phyloP scores from a whole-genome alignment of 768 basidiomycete genomes.

The Lentinula lateritia region DNA sequence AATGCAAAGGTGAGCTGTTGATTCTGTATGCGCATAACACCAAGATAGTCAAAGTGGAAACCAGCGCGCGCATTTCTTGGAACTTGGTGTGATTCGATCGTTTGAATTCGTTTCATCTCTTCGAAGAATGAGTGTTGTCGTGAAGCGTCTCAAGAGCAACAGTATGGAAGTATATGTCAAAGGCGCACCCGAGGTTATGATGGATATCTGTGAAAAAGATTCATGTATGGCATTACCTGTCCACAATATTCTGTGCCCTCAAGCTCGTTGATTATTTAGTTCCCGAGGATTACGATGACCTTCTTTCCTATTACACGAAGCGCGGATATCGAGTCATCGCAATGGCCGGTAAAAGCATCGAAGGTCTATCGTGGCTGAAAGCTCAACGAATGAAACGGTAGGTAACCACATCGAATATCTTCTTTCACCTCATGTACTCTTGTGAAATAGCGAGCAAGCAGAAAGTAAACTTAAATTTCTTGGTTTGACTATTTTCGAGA shows the following conservation, averaged over 20 bases:
- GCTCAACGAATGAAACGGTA: conserved; percentile 95
- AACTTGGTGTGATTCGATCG: conserved; percentile 91
- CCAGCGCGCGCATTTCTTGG: conserved; percentile 94
- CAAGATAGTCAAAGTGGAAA: conserved; percentile 1
- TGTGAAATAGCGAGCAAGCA: conserved; percentile 76
- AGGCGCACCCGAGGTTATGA: conserved; percentile 99
- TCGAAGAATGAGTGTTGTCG: conserved; percentile 95
- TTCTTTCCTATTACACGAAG: conserved; percentile 94
- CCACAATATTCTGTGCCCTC: not conserved
- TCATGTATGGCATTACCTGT: conserved; percentile 61
- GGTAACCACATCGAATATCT: not conserved
- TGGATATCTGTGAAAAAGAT: conserved; percentile 85
- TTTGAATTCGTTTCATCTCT: conserved; percentile 95
- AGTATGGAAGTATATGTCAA: conserved; percentile 99
- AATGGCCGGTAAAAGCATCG: conserved; percentile 93
- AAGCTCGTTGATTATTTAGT: conserved; percentile 41
- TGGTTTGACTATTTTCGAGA: conserved; percentile 96
- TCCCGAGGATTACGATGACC: conserved; percentile 92
- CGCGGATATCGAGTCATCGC: conserved; percentile 98
- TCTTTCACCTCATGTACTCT: not conserved
- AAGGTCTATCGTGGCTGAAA: conserved; percentile 92
- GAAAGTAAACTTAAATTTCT: conserved; percentile 88
- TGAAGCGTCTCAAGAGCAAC: conserved; percentile 87
- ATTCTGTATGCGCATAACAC: conserved; percentile 5
- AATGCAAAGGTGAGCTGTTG: conserved; percentile 57